Conservation (phyloP, 306 rosid species). For the Vigna mungo region DNA sequence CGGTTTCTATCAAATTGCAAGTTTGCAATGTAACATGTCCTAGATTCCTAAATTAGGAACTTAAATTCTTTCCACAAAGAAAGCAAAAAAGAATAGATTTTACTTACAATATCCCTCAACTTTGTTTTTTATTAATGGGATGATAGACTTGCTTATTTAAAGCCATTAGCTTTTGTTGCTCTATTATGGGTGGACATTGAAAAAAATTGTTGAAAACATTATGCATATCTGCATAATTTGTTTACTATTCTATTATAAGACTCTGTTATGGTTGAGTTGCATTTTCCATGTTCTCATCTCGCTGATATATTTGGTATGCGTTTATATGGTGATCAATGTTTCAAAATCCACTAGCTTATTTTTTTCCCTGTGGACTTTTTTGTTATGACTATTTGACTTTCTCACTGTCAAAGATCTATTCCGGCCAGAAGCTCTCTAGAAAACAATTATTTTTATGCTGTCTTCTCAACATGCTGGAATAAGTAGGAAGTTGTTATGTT, state of each 20-base stretch:
- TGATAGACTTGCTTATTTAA: neutral
- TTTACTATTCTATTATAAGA: neutral
- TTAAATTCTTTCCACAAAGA: conserved; percentile 15
- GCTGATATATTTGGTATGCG: conserved; percentile 11
- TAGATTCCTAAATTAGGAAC: conserved; percentile 18
- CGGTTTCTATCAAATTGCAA: neutral
- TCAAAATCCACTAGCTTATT: neutral
- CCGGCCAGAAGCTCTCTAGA: neutral
- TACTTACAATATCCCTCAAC: neutral
- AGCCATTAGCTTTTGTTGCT: neutral
- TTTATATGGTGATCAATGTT: conserved; percentile 16
- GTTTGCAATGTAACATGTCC: conserved; percentile 26
- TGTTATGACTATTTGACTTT: too few species aligned
- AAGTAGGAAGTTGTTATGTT: neutral
- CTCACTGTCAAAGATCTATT: neutral
- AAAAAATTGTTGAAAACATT: neutral
- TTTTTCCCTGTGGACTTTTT: too few species aligned
- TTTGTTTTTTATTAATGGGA: neutral
- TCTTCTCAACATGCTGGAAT: neutral
- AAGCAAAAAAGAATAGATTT: neutral
- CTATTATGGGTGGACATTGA: neutral
- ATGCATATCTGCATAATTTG: neutral
- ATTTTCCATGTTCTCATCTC: conserved; percentile 6
- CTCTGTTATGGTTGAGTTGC: neutral
- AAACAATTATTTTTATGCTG: neutral